A percentile compares a stretch with the other conserved stretches of the same genome.
Evolutionary conservation across 371 early-diverging fungal genomes (phyloP).

Genomic region (Parasitella parasitica): DNA sequence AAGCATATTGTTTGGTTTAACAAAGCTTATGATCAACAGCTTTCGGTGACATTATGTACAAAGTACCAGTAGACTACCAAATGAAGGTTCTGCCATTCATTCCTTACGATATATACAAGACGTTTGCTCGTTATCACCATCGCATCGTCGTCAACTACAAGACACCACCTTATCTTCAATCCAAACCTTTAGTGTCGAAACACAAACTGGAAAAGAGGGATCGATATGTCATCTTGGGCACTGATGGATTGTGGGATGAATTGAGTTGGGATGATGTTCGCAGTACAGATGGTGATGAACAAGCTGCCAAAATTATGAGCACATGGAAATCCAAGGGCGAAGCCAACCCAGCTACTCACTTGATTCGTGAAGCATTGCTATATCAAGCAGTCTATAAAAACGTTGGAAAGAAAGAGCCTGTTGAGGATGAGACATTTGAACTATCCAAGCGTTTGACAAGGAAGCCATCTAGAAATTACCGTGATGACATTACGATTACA

Average conservation of each 20-base stretch:
- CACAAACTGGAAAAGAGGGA: conserved; percentile 70
- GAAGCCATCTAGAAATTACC: conserved; percentile 65
- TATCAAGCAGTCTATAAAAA: conserved; percentile 46
- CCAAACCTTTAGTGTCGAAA: conserved; percentile 79
- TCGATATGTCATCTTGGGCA: conserved; percentile 83
- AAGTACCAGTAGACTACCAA: conserved; percentile 71
- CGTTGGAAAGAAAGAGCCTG: conserved; percentile 23
- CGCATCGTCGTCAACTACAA: conserved; percentile 65
- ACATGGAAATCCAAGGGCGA: conserved; percentile 39
- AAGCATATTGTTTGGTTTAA: not conserved
- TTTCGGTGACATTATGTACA: conserved; percentile 83
- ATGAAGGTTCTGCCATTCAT: conserved; percentile 49
- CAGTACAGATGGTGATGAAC: conserved; percentile 39
- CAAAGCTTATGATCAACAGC: conserved; percentile 28
- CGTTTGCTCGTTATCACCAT: conserved; percentile 61
- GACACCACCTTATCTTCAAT: conserved; percentile 94
- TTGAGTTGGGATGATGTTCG: conserved; percentile 71
- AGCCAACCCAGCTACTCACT: conserved; percentile 82
- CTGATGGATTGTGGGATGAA: conserved; percentile 94
- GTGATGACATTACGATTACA: conserved; percentile 94
- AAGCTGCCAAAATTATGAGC: conserved; percentile 39
- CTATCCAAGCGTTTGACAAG: conserved; percentile 46
- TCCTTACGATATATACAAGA: conserved; percentile 58
- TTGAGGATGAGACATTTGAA: conserved; percentile 32
- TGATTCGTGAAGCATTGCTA: conserved; percentile 77